Conservation (phyloP, 768 basidiomycete species). For the Boletus coccyginus region DNA sequence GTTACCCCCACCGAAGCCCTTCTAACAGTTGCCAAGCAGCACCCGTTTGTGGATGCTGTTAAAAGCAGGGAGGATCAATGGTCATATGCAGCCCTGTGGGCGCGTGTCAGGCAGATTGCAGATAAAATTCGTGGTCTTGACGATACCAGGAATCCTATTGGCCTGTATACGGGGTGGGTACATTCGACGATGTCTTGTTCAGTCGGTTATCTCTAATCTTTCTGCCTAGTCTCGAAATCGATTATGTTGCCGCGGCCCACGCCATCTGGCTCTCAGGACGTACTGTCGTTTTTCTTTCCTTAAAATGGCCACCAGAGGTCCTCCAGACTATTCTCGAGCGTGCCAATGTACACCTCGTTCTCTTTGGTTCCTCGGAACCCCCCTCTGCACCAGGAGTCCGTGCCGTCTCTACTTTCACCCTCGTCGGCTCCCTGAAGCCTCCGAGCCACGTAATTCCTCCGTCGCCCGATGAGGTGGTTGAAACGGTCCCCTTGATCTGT, state of each 20-base stretch:
- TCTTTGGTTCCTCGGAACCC: slow-evolving; percentile 18
- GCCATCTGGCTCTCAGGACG: slow-evolving; percentile 31
- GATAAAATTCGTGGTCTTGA: slow-evolving; percentile 23
- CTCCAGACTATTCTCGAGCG: slow-evolving; percentile 21
- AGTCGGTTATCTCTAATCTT: background rate
- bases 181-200: background rate
- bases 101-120: slow-evolving; percentile 27
- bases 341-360: slow-evolving; percentile 20
- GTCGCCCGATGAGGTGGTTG: slow-evolving; percentile 12
- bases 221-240: slow-evolving; percentile 23
- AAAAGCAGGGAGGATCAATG: slow-evolving; percentile 18
- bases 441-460: slow-evolving; percentile 12
- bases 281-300: slow-evolving; percentile 26
- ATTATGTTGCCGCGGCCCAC: slow-evolving; percentile 28
- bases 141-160: slow-evolving; percentile 21
- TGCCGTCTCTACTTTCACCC: slow-evolving; percentile 19
- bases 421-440: slow-evolving; percentile 12
- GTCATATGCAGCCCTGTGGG: slow-evolving; percentile 31
- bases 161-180: slow-evolving; percentile 24
- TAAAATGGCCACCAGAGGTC: slow-evolving; percentile 25
- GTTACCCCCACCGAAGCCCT: slow-evolving; percentile 30
- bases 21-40: slow-evolving; percentile 31
- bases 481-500: slow-evolving; percentile 6
- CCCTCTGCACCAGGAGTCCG: slow-evolving; percentile 5
- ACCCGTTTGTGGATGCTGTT: slow-evolving; percentile 21